Conservation (phyloP, 2,329 filamentous ascomycete genomes). For the Chaetomium globosum region DNA sequence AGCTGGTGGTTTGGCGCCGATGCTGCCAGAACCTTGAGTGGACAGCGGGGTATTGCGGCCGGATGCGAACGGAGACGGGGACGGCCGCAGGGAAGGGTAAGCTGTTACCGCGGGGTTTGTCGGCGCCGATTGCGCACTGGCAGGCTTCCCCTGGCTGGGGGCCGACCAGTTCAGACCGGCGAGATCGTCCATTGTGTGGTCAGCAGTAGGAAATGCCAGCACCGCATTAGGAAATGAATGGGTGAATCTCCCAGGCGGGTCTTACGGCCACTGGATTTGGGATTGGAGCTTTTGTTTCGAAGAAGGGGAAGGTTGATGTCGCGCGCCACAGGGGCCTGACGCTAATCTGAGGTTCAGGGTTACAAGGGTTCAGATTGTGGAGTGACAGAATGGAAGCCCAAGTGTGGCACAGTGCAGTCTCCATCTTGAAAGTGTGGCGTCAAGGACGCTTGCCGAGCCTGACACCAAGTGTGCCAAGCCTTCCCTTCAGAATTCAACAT, state of each 20-base stretch:
- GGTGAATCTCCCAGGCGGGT: background rate
- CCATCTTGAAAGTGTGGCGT: constrained; percentile 11
- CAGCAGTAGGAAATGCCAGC: background rate
- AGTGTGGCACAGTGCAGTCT: constrained; percentile 3
- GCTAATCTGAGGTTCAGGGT: background rate
- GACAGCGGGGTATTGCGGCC: constrained; percentile 61
- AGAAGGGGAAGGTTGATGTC: background rate
- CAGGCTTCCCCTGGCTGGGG: constrained; percentile 42
- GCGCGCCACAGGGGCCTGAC: constrained; percentile 8
- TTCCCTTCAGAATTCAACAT: constrained; percentile 3
- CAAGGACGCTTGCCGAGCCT: background rate
- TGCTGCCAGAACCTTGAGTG: constrained; percentile 50
- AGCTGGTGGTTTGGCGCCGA: constrained; percentile 47
- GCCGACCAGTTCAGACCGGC: constrained; percentile 62
- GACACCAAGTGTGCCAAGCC: background rate
- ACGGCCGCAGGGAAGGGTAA: constrained; percentile 58
- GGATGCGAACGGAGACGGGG: constrained; percentile 58
- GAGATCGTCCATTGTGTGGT: constrained; percentile 60
- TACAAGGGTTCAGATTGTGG: background rate
- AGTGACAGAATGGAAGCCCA: background rate
- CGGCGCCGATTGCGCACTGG: constrained; percentile 46
- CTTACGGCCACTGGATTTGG: background rate
- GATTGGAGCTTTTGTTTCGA: constrained; percentile 9
- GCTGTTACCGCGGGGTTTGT: constrained; percentile 49
- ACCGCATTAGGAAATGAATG: constrained; percentile 5